Base-by-base conservation (phyloP, 768 basidiomycete genomes). In the Rhizopogon vesiculosus region DNA sequence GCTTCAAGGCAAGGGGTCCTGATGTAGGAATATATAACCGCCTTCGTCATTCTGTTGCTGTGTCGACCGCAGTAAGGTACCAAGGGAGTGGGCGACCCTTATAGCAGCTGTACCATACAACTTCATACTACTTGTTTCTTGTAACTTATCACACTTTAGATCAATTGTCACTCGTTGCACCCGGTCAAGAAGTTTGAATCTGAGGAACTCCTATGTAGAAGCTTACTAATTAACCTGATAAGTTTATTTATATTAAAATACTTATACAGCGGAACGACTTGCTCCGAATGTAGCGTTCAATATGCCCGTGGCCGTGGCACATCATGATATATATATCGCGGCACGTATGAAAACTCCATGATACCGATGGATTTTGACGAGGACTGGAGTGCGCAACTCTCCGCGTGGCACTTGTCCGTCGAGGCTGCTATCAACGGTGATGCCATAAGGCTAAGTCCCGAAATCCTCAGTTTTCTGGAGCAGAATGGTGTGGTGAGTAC, bases 391-490 rank as follows among this genome's bases (percentile, higher is more conserved):
- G 40, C 42, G 5, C 3, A 16, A 7, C 55, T 51, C 44, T 59
- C 48, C 8, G 43, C 22, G 2, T 25, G 25, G 25, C 46, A 54
- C 29, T 56, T 43, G 28, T 56, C 46, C n/a, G 43, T 52, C 15
- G 55, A 61, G 8, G 56, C 60, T 9, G 9, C 28, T 18, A 35
- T 59, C 45, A 67, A 69, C 39, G 59, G 57, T 19, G 46, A 41
- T 28, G 33, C n/a, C 13, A 25, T 53, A 10, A 51, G 72, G n/a
- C 63, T 80, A 42, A 77, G 77, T 51, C 62, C 66, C 2, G 72
- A 73, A 6, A 66, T 79, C 16, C 56, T 71, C n/a, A 59, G 67
- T 4, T 74, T 73, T 49, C 66, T 80, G 22, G 54, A 57, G 16
- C 65, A 69, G 1, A 55, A 62, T 8, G 62, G 65, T 19, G 65